A percentile compares a stretch with the other conserved stretches of the same genome.
Conservation (phyloP, 192 early-diverging fungal genomes). For the Funneliformis mosseae region DNA sequence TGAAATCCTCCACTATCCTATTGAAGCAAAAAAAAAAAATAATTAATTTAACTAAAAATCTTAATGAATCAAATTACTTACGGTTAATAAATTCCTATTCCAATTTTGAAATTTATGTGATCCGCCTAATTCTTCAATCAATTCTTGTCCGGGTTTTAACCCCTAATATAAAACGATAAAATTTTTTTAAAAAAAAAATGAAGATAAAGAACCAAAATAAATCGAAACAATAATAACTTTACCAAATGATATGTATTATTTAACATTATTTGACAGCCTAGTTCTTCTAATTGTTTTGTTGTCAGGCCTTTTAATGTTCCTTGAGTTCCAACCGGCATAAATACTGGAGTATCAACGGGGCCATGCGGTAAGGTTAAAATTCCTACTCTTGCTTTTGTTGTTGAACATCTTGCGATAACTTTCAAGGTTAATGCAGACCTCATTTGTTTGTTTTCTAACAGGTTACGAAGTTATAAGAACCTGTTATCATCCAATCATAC, state of each 20-base stretch:
- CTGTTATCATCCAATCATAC: background rate
- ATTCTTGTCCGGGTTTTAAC: constrained; percentile 70
- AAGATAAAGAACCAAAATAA: background rate
- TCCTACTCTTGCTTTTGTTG: constrained; percentile 76
- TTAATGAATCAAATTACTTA: constrained; percentile 21
- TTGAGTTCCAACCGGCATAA: constrained; percentile 90
- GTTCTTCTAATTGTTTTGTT: constrained; percentile 68
- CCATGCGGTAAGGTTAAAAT: constrained; percentile 81
- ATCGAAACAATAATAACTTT: constrained; percentile 10
- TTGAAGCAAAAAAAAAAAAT: background rate
- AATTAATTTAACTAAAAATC: background rate
- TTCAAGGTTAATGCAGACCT: constrained; percentile 75
- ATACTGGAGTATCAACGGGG: constrained; percentile 79
- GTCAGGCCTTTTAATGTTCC: constrained; percentile 85
- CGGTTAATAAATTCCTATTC: constrained; percentile 76
- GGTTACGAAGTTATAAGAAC: too few species aligned
- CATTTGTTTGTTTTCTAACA: constrained; percentile 40
- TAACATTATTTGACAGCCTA: constrained; percentile 83
- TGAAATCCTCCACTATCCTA: constrained; percentile 84
- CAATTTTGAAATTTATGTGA: constrained; percentile 82
- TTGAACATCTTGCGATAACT: constrained; percentile 75
- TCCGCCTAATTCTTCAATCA: constrained; percentile 73
- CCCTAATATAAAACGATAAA: constrained; percentile 41
- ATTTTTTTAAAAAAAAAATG: background rate
- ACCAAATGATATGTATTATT: constrained; percentile 88